Evolutionary conservation across 176 grass and related monocot genomes (phyloP).

Genomic region (Aegilops umbellulata): DNA sequence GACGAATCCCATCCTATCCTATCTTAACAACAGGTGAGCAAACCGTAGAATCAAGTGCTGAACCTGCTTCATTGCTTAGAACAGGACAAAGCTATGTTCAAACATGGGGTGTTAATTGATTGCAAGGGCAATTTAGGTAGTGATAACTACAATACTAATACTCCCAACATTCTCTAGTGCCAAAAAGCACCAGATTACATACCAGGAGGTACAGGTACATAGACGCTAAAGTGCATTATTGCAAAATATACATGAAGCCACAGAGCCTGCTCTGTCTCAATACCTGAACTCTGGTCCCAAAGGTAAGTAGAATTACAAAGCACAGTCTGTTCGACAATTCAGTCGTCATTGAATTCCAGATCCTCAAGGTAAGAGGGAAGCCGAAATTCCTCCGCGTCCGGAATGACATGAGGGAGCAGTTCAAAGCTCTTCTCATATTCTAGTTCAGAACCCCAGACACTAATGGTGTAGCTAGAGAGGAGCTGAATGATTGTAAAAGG

Average conservation of each 20-base stretch:
- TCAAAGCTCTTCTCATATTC: no score
- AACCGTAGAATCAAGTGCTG: no score
- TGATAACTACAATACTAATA: background rate
- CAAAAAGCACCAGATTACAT: background rate
- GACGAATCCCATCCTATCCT: no score
- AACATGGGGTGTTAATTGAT: background rate
- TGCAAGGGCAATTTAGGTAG: background rate
- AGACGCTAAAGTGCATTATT: background rate
- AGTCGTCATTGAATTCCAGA: background rate
- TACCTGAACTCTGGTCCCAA: no score
- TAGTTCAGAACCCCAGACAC: no score
- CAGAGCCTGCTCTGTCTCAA: no score
- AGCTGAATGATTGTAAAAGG: conserved; percentile 3
- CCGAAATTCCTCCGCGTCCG: no score
- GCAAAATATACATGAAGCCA: no score
- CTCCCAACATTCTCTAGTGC: background rate
- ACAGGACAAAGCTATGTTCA: no score
- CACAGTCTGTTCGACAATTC: background rate
- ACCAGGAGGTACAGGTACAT: background rate
- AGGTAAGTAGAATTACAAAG: background rate
- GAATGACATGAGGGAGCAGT: no score
- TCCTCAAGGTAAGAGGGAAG: background rate
- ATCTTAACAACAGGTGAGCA: no score
- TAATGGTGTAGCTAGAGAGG: background rate
- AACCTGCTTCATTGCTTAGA: no score